Evolutionary conservation across 164 flowering plant species (phyloP).

Genomic region (Magnolia kwangsiensis): DNA sequence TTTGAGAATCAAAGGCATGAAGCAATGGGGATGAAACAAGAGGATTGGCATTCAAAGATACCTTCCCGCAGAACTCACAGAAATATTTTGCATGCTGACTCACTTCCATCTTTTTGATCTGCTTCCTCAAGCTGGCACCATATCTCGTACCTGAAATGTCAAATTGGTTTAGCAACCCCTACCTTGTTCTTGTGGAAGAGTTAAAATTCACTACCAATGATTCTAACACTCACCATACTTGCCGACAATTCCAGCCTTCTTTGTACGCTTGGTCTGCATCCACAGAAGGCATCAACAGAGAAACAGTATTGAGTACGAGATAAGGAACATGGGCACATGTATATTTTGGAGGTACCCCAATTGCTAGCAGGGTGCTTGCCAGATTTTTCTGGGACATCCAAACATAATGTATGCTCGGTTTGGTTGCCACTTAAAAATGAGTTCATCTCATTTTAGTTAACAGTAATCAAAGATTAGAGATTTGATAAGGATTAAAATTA

Average conservation of each 20-base stretch:
- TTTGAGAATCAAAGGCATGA: too few species aligned
- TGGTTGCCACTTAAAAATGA: too few species aligned
- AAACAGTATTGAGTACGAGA: not conserved
- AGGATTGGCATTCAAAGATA: conserved; percentile 10
- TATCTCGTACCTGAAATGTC: conserved; percentile 62
- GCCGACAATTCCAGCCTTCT: conserved; percentile 79
- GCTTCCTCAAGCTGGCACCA: conserved; percentile 82
- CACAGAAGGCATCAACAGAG: not conserved
- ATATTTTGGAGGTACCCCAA: not conserved
- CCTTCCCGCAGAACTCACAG: conserved; percentile 88
- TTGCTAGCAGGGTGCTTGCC: not conserved
- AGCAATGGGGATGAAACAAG: not conserved
- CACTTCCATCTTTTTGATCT: conserved; percentile 89
- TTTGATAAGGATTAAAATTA: too few species aligned
- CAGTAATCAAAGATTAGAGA: too few species aligned
- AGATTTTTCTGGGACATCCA: not conserved
- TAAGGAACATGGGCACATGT: not conserved
- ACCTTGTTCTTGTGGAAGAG: not conserved
- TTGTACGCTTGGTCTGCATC: conserved; percentile 65
- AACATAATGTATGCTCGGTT: not conserved
- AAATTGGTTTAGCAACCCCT: not conserved
- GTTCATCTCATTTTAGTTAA: too few species aligned
- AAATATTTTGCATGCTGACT: conserved; percentile 80
- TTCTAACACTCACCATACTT: conserved; percentile 50
- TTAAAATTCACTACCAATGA: not conserved